Base-by-base conservation (phyloP, 2,329 filamentous ascomycete genomes). In the Nemania serpens region DNA sequence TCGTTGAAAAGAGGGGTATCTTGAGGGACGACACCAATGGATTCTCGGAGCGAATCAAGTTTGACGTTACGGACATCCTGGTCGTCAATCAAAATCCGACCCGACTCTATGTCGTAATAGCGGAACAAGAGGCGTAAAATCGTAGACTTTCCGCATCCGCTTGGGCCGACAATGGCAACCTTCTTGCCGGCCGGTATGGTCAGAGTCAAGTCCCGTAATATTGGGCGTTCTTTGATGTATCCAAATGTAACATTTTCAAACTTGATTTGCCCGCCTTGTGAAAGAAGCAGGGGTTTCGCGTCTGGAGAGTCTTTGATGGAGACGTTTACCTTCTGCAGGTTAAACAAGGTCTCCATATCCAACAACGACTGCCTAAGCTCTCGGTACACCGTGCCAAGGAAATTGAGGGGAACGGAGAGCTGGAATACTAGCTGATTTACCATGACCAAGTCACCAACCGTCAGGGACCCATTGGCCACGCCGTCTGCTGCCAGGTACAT, bases 401-500 rank as follows among this genome's bases (percentile, higher is more conserved):
- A 99, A 81, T 99, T 99, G 62, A 99, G 84, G 0, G 95, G 95
- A 3, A 99, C 92, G 0, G 93, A 97, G 5, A 99, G 88, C 77
- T 99, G 95, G 78, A 99, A 99, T 61, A 99, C 93, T 17, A 99
- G 88, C 80, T 98, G 95, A 75, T 99, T 99, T 68, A 99, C 92
- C 91, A 99, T 96, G 73, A 99, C 95, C 34, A 99, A 82, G 74
- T 99, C 96, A 60, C 95, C 95, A 13, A 99, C 93, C 0, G 94
- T 97, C 70, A 99, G 78, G 5, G 82, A 80, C 13, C 94, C 94
- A 2, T 80, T 82, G 1, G 91, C 92, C 1, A 99, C 93, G 37
- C 96, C 96, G 70, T 94, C 87, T 22, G 92, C 92, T 5, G 93
- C 95, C 59, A 98, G 84, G 74, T 96, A 98, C 95, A 99, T 99